These are phyloP conservation scores for Silene conica DNA, from an alignment of 148 eudicot genomes.

Conservation along the genomic window DNA sequence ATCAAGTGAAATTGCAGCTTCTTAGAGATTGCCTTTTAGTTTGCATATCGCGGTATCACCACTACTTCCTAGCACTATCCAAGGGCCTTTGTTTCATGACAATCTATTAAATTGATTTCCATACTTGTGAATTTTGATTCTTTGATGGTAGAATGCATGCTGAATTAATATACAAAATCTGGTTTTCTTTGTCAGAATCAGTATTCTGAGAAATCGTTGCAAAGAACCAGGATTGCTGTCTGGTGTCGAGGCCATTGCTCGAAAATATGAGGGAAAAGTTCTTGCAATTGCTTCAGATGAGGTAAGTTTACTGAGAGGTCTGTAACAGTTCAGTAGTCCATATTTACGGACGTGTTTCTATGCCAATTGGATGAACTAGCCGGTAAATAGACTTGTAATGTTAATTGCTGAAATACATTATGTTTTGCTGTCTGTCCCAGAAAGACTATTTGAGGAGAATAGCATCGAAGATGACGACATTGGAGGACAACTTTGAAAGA, in stretches of 20 bases:
- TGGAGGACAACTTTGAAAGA: background rate
- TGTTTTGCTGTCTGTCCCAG: slow-evolving; percentile 2
- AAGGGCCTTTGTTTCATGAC: background rate
- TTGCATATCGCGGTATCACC: background rate
- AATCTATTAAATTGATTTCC: background rate
- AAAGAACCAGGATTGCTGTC: background rate
- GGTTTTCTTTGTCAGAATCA: slow-evolving; percentile 6
- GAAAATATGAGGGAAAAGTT: slow-evolving; percentile 22
- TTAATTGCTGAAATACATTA: slow-evolving; percentile 4
- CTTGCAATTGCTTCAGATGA: slow-evolving; percentile 6
- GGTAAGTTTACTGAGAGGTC: slow-evolving; percentile 6
- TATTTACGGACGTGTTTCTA: background rate
- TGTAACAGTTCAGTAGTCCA: background rate
- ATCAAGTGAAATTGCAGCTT: background rate
- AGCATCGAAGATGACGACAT: background rate
- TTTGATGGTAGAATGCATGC: background rate
- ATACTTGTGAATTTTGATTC: background rate
- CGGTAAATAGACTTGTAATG: background rate
- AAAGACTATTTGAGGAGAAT: slow-evolving; percentile 15
- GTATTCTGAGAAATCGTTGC: slow-evolving; percentile 1
- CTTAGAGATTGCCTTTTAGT: background rate
- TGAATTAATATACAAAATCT: background rate
- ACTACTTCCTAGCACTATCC: slow-evolving; percentile 7
- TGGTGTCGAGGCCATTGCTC: slow-evolving; percentile 10
- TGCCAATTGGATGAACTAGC: background rate